Conservation (phyloP, 495 filamentous ascomycete species). For the Aspergillus carlsbadensis region DNA sequence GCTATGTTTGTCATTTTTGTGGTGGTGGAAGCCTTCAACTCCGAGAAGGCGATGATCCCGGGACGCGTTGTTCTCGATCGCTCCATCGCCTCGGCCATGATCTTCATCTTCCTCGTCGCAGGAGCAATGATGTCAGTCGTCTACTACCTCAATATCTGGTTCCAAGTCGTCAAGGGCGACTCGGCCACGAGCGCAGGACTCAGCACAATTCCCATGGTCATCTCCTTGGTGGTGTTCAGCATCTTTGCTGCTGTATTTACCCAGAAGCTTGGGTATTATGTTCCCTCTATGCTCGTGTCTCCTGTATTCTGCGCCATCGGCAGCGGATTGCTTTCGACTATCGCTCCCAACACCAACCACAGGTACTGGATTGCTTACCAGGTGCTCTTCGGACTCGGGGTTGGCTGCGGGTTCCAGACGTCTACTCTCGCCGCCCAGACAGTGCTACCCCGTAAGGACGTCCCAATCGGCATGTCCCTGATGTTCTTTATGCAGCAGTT, state of each 20-base stretch:
- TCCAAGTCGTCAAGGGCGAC: conserved; percentile 33
- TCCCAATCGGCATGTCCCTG: conserved; percentile 37
- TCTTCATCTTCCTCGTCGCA: conserved; percentile 13
- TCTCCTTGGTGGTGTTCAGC: conserved; percentile 26
- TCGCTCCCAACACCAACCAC: conserved; percentile 20
- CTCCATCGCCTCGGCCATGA: conserved; percentile 24
- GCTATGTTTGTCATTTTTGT: conserved; percentile 24
- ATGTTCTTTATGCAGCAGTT: conserved; percentile 42
- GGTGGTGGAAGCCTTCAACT: conserved; percentile 19
- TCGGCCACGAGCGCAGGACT: conserved; percentile 31
- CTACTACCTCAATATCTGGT: conserved; percentile 37
- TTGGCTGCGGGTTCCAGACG: conserved; percentile 35
- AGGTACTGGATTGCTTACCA: conserved; percentile 36
- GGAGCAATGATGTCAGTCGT: conserved; percentile 11
- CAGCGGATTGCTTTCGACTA: conserved; percentile 32
- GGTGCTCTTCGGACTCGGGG: conserved; percentile 36
- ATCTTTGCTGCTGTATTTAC: conserved; percentile 13
- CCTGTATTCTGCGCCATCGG: conserved; percentile 30
- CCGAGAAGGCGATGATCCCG: not conserved
- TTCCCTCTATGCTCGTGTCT: conserved; percentile 32
- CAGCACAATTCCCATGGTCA: conserved; percentile 30
- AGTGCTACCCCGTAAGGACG: conserved; percentile 31
- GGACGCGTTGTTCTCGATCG: not conserved
- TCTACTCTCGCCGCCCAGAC: conserved; percentile 39
- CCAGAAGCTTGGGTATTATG: conserved; percentile 37